Conservation (phyloP, 169 alveolate species). For the Plasmodium gallinaceum region DNA sequence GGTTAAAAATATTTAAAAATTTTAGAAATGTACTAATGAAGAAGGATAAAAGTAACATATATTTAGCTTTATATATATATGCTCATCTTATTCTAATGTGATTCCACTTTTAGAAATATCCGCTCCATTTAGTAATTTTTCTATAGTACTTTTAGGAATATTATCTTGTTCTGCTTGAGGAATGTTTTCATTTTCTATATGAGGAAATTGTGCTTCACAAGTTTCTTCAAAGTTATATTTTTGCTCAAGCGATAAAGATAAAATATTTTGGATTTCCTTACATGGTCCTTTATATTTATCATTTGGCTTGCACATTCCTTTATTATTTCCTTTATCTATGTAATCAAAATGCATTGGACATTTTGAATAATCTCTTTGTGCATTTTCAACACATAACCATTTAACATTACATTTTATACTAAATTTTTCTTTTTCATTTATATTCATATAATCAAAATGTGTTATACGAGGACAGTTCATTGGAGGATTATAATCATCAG, state of each 20-base stretch:
- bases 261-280: constrained; percentile 43
- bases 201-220: constrained; percentile 73
- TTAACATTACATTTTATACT: constrained; percentile 70
- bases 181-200: constrained; percentile 31
- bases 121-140: constrained; percentile 56
- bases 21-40: no score
- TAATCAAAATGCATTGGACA: constrained; percentile 66
- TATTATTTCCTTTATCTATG: constrained; percentile 38
- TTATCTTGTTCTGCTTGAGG: constrained; percentile 44
- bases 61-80: not conserved
- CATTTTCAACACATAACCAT: constrained; percentile 56
- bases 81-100: constrained; percentile 46
- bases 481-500: constrained; percentile 63
- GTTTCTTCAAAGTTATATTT: constrained; percentile 67
- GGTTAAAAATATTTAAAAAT: no score
- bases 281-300: constrained; percentile 75
- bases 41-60: not conserved
- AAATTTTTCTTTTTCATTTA: constrained; percentile 54
- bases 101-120: constrained; percentile 43
- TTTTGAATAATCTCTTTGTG: constrained; percentile 70
- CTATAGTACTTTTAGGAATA: constrained; percentile 39
- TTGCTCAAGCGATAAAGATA: constrained; percentile 65
- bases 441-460: constrained; percentile 69
- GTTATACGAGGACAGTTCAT: constrained; percentile 58
- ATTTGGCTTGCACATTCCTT: constrained; percentile 59